phyloP scores from a whole-genome alignment of 129 eudicot genomes.

The sunflower (Helianthus annuus) region HanXRQr2.0-SUNRISE NC_035437.2:177308766-177309265 shows the following conservation, averaged over 20 bases:
- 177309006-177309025: background rate
- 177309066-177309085: background rate
- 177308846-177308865: too few relatives aligned
- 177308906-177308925: too few relatives aligned
- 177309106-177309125: constrained; percentile 16
- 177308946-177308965: background rate
- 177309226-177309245: background rate
- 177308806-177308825: too few relatives aligned
- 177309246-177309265: too few relatives aligned
- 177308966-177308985: background rate
- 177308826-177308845: too few relatives aligned
- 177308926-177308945: background rate
- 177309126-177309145: constrained; percentile 23
- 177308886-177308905: too few relatives aligned
- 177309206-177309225: background rate
- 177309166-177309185: constrained; percentile 24
- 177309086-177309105: background rate
- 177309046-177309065: background rate
- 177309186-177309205: constrained; percentile 16
- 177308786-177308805: too few relatives aligned
- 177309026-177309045: background rate
- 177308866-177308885: too few relatives aligned
- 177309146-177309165: constrained; percentile 20
- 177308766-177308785: too few relatives aligned
- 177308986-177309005: background rate